Percentiles rank a stretch among this genome's conserved stretches.
Conservation (phyloP, 1,284 basidiomycete genomes). For the Boletus subluridellus region DNA sequence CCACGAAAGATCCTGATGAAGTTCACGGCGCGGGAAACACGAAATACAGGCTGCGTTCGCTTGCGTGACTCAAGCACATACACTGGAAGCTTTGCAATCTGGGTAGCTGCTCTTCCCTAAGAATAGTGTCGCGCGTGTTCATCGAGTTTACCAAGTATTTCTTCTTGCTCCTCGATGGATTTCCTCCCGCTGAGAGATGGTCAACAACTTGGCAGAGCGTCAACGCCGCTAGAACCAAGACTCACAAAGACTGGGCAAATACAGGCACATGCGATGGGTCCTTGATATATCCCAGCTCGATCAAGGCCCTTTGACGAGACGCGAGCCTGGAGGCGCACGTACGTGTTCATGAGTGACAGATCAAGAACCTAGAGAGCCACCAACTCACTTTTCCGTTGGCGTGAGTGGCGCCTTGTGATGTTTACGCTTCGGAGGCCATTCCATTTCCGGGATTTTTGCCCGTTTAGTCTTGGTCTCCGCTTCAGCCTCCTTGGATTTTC, state of each 20-base stretch:
- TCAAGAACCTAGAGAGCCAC: neutral
- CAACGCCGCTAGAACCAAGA: slow-evolving; percentile 5
- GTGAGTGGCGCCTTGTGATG: slow-evolving; percentile 52
- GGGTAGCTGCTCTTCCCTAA: neutral
- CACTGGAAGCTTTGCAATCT: neutral
- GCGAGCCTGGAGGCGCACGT: slow-evolving; percentile 39
- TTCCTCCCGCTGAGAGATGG: slow-evolving; percentile 39
- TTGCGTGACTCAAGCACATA: neutral
- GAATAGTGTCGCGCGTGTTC: slow-evolving; percentile 20
- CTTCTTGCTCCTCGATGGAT: slow-evolving; percentile 40
- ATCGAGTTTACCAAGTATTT: slow-evolving; percentile 46
- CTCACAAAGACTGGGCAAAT: slow-evolving; percentile 66
- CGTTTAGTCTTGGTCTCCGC: slow-evolving; percentile 13
- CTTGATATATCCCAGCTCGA: slow-evolving; percentile 57
- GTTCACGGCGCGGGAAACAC: neutral
- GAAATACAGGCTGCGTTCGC: neutral
- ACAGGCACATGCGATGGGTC: slow-evolving; percentile 45
- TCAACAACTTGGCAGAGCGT: neutral
- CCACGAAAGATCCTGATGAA: neutral
- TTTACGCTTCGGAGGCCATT: slow-evolving; percentile 63
- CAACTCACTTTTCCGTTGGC: slow-evolving; percentile 50
- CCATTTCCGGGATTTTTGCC: slow-evolving; percentile 36
- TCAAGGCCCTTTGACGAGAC: slow-evolving; percentile 53
- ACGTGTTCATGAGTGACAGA: slow-evolving; percentile 1
- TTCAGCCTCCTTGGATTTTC: slow-evolving; percentile 27